phyloP scores from a whole-genome alignment of 345 rosid genomes.

The Sapria himalayana region DNA sequence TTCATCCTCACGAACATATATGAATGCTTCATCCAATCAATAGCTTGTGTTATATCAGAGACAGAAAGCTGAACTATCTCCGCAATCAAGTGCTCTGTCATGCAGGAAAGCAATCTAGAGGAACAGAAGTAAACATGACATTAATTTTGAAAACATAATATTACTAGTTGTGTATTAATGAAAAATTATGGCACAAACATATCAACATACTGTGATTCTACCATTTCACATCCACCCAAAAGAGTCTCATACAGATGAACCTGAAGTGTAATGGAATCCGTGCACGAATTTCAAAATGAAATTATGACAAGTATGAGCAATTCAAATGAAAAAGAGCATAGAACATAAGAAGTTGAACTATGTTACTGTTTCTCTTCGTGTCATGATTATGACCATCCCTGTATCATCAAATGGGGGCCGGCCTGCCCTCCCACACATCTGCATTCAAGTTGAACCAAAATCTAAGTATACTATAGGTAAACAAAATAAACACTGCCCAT shows the following conservation, averaged over 20 bases:
- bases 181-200: too few species aligned
- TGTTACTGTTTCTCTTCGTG: slow-evolving; percentile 80
- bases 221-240: slow-evolving; percentile 79
- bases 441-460: slow-evolving; percentile 8
- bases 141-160: too few species aligned
- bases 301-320: not conserved
- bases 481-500: too few species aligned
- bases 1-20: slow-evolving; percentile 79
- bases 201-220: slow-evolving; percentile 77
- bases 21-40: slow-evolving; percentile 97
- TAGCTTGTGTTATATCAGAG: slow-evolving; percentile 63
- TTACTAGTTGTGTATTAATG: too few species aligned
- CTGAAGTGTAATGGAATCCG: slow-evolving; percentile 18
- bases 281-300: slow-evolving; percentile 8
- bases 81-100: slow-evolving; percentile 87
- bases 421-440: slow-evolving; percentile 99
- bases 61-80: slow-evolving; percentile 90
- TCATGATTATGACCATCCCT: slow-evolving; percentile 85
- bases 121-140: slow-evolving; percentile 8
- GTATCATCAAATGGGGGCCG: slow-evolving; percentile 96
- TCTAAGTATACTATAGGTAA: not conserved
- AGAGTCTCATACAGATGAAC: slow-evolving; percentile 88
- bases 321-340: not conserved
- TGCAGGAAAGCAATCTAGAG: slow-evolving; percentile 68
- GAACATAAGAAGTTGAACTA: slow-evolving; percentile 6